A percentile compares a stretch with the other conserved stretches of the same genome.
Conservation (phyloP, 2,329 filamentous ascomycete genomes). For the Sporothrix humicola region DNA sequence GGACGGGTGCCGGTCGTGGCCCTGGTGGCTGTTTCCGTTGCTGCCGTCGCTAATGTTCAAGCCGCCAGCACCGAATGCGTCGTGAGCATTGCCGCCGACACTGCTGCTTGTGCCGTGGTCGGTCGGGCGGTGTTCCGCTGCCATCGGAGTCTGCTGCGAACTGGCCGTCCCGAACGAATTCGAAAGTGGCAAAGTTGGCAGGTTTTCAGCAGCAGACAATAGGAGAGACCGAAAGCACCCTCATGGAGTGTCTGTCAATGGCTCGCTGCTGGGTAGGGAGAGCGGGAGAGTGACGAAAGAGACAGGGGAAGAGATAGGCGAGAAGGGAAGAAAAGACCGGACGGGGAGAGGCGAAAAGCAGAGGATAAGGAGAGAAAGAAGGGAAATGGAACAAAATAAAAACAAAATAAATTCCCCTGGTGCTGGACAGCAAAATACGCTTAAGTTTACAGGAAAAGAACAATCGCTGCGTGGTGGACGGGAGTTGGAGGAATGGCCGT, state of each 20-base stretch:
- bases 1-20: neutral
- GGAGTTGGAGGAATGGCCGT: neutral
- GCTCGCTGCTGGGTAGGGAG: constrained; percentile 12
- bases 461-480: neutral
- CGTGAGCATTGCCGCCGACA: constrained; percentile 24
- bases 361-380: neutral
- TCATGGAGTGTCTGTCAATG: constrained; percentile 11
- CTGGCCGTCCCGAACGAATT: constrained; percentile 22
- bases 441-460: neutral
- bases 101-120: constrained; percentile 29
- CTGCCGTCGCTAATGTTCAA: neutral
- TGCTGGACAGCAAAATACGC: constrained; percentile 4
- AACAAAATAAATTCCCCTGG: neutral
- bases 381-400: neutral
- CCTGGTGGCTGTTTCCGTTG: neutral
- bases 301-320: neutral
- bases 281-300: neutral
- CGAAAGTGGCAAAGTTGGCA: constrained; percentile 30
- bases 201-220: constrained; percentile 18
- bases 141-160: constrained; percentile 35
- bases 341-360: neutral
- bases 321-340: neutral
- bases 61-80: too few relatives aligned
- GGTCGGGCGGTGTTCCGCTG: constrained; percentile 30
- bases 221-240: neutral